Base-by-base conservation (phyloP, 176 grass and related monocot species). In the Cenchrus fungigraminus region DNA sequence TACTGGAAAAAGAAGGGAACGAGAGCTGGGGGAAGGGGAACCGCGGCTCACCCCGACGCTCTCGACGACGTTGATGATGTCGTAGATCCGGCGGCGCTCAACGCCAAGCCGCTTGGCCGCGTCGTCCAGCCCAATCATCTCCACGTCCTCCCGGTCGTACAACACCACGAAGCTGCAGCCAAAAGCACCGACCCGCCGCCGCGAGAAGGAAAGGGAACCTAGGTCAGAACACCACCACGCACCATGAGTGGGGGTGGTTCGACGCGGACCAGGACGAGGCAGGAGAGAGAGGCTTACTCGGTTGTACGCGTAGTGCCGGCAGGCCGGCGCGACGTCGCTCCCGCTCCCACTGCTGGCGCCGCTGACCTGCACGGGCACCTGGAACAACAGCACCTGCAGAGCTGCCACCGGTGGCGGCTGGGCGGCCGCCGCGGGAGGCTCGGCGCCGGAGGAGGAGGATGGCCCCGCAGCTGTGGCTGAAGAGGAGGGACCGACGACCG, bases 221-320 rank as follows among this genome's bases (percentile, higher is more conserved):
- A 42, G 60, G 68, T 79, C 69, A 85, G 67, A 11, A 71, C 70
- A 28, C 76, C 56, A 3, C 34, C 34, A 73, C 79, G 63, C 3
- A 31, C n/a, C 43, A 59, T 77, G 40, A 69, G 40, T 64, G 47
- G 78, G 3, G 37, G 5, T 19, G 5, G n/a, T 42, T 1, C 10
- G 47, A 51, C 56, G 65, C 6, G 40, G 63, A 67, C 7, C 9
- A 54, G 14, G 62, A 53, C 12, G 56, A 12, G 43, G 13, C 32
- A 34, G 25, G 53, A 10, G 16, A 20, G 62, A 44, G 52, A 25
- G 25, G 10, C 80, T 59, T 87, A 94, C 95, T 97, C 25, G 25
- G 25, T 85, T 98, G 0, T 25, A 0, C 95, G 87, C 82, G 77
- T 91, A 84, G 79, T 79, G 88, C 8, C 49, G 71, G 78, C 78